Conservation (phyloP, 306 rosid genomes). For the Alnus rubra region DNA sequence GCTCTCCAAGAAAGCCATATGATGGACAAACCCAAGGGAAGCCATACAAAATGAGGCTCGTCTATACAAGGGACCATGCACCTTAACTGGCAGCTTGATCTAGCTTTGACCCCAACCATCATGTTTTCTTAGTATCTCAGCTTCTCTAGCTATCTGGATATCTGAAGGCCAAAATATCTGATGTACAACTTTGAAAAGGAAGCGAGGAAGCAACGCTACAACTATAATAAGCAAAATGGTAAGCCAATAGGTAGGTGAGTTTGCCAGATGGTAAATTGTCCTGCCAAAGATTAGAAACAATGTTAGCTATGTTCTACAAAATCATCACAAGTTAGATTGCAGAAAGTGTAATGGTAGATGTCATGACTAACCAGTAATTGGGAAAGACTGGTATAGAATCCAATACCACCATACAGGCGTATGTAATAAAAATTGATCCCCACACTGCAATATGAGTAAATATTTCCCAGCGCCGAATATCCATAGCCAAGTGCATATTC, state of each 20-base stretch:
- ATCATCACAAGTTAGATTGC: slow-evolving; percentile 14
- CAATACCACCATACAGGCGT: slow-evolving; percentile 79
- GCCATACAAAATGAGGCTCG: slow-evolving; percentile 44
- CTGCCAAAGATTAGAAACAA: slow-evolving; percentile 42
- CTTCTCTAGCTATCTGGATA: slow-evolving; percentile 90
- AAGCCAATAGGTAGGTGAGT: slow-evolving; percentile 75
- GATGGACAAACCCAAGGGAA: slow-evolving; percentile 46
- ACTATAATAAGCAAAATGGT: slow-evolving; percentile 73
- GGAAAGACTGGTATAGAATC: slow-evolving; percentile 86
- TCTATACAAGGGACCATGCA: slow-evolving; percentile 26
- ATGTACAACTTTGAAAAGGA: slow-evolving; percentile 61
- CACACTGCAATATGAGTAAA: slow-evolving; percentile 82
- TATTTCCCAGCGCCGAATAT: slow-evolving; percentile 75
- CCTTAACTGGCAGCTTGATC: slow-evolving; percentile 55
- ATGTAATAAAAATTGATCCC: slow-evolving; percentile 91
- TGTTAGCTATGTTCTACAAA: slow-evolving; percentile 30
- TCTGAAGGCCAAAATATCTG: slow-evolving; percentile 86
- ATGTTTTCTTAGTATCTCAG: slow-evolving; percentile 47
- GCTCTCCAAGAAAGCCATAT: slow-evolving; percentile 43
- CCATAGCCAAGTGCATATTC: slow-evolving; percentile 93
- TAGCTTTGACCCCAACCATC: slow-evolving; percentile 43
- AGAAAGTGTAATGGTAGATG: slow-evolving; percentile 17
- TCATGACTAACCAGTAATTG: slow-evolving; percentile 81
- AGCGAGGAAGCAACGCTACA: slow-evolving; percentile 86
- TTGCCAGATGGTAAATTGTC: slow-evolving; percentile 76